Base-by-base conservation (phyloP, 1,284 basidiomycete species). In the Cryptococcus amylolentus region DNA sequence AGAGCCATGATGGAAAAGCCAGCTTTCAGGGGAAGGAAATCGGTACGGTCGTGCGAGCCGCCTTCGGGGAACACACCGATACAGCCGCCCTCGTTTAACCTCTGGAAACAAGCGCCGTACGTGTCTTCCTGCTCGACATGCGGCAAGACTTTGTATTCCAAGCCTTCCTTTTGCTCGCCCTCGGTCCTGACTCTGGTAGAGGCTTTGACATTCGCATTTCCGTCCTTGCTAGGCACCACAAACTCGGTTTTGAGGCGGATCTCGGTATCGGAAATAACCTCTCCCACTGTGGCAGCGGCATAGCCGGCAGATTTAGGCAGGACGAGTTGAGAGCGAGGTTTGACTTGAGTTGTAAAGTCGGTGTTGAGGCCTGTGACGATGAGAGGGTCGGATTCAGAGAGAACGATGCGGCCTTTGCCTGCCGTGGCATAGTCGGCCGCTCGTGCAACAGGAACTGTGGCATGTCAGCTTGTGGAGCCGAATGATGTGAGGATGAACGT, bases 41-140 rank as follows among this genome's bases (percentile, higher is more conserved):
- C 93, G 16, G 90, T 94, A 41, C 94, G 87, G 78, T 98, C 94
- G 77, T 98, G 94, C 56, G 93, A 96, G 55, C 94, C 94, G 66
- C 93, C 91, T 86, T 97, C 94, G 47, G 94, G 94, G 73, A 97
- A 97, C 64, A 98, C 95, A 49, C 93, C 91, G 63, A 98, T 93
- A 66, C 88, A 87, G 10, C 91, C 91, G 16, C 91, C 90, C 54
- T 89, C 84, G 58, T 87, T 89, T 58, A 99, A 80, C 61, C 86
- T 85, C 67, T 91, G 83, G 75, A 97, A 99, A 4, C 98, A 96
- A 60, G 91, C 84, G 23, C 88, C 86, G 75, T 98, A 99, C 87
- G 98, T 98, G 60, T 91, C 85, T 60, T 89, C 85, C 76, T 98
- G 94, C 78, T 96, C 88, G 58, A 98, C 86, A 71, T 87, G 87